These are phyloP conservation scores for Cytospora paraplurivora DNA, from an alignment of 2,329 filamentous ascomycete genomes.

Conservation along the genomic window DNA sequence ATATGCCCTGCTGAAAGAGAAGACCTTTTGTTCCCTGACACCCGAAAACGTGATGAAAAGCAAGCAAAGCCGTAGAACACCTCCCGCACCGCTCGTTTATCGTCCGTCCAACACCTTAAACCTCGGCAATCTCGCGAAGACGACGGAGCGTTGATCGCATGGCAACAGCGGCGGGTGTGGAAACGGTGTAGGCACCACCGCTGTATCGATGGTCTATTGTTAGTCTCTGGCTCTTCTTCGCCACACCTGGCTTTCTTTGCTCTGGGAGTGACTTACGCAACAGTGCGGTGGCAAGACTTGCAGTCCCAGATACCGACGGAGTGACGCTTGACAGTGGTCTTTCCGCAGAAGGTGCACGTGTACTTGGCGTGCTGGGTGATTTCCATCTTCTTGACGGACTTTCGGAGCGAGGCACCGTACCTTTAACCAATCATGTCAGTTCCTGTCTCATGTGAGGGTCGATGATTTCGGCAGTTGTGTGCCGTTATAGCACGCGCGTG, in stretches of 20 bases:
- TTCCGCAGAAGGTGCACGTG: slow-evolving; percentile 98
- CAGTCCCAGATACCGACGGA: slow-evolving; percentile 97
- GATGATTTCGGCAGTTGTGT: not conserved
- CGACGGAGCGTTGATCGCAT: slow-evolving; percentile 96
- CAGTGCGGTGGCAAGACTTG: slow-evolving; percentile 55
- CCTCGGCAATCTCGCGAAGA: slow-evolving; percentile 96
- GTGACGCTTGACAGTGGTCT: slow-evolving; percentile 88
- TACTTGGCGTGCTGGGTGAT: slow-evolving; percentile 98
- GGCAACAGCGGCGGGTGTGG: slow-evolving; percentile 85
- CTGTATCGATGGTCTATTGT: slow-evolving; percentile 16
- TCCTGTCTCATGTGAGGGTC: slow-evolving; percentile 1
- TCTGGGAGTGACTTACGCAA: slow-evolving; percentile 75
- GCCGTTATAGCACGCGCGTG: slow-evolving; percentile 8
- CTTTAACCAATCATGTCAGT: slow-evolving; percentile 49
- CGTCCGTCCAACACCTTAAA: slow-evolving; percentile 58
- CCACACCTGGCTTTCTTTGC: not conserved
- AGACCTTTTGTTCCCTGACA: slow-evolving; percentile 30
- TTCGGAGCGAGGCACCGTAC: slow-evolving; percentile 99
- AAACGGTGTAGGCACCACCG: slow-evolving; percentile 29
- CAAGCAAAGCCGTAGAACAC: slow-evolving; percentile 30
- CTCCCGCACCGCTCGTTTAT: slow-evolving; percentile 25
- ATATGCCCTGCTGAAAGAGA: slow-evolving; percentile 27
- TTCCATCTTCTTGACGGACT: slow-evolving; percentile 99
- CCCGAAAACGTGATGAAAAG: slow-evolving; percentile 30
- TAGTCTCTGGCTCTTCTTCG: not conserved